phyloP scores from a whole-genome alignment of 2,329 filamentous ascomycete species.

The Penicillium vulpinum region DNA sequence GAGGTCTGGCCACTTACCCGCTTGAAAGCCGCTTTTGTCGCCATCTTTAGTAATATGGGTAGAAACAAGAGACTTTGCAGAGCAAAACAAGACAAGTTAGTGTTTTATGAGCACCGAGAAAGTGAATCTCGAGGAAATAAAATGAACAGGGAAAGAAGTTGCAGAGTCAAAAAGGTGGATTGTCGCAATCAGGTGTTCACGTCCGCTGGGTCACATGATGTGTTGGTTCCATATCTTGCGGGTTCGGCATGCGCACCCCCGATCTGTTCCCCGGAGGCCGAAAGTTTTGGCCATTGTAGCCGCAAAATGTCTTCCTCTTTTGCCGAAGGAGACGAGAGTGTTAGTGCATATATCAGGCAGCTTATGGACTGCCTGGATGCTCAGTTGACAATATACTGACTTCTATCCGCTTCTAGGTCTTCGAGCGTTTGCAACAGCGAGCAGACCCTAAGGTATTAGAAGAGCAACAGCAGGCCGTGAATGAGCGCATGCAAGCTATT shows the following conservation, averaged over 20 bases:
- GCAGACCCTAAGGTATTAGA: conserved; percentile 60
- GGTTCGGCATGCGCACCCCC: conserved; percentile 15
- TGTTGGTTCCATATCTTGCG: conserved; percentile 19
- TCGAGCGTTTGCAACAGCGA: conserved; percentile 47
- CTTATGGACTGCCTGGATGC: background rate
- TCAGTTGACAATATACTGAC: conserved; percentile 10
- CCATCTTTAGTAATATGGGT: conserved; percentile 53
- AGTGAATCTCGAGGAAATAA: background rate
- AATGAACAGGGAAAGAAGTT: background rate
- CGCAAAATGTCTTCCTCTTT: conserved; percentile 47
- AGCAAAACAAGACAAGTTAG: background rate
- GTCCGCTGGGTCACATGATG: conserved; percentile 14
- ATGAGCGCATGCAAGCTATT: conserved; percentile 58
- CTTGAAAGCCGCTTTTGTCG: conserved; percentile 71
- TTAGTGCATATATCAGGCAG: conserved; percentile 20
- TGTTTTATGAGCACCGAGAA: background rate
- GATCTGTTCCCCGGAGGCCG: conserved; percentile 16
- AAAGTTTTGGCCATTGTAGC: conserved; percentile 34
- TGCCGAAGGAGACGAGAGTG: conserved; percentile 45
- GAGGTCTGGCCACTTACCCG: conserved; percentile 52
- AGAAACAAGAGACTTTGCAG: background rate
- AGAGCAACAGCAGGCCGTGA: conserved; percentile 61
- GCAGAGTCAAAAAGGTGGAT: background rate
- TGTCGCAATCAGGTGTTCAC: conserved; percentile 20
- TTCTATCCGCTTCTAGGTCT: conserved; percentile 29